Evolutionary conservation across 176 grass and related monocot genomes (phyloP).

Genomic region (Chrysopogon serrulatus): DNA sequence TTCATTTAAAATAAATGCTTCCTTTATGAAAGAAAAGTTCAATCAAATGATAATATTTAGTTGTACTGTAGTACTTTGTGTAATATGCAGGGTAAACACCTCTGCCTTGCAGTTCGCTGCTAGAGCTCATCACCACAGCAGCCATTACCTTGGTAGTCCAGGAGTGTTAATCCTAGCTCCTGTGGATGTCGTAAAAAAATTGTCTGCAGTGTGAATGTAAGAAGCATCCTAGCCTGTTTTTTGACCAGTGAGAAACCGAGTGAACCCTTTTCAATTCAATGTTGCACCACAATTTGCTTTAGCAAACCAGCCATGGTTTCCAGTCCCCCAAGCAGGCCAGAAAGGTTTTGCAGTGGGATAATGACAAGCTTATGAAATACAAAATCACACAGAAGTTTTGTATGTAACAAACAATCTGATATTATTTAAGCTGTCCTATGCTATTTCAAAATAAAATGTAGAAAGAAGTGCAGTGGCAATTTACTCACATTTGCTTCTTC

Average conservation of each 20-base stretch:
- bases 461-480: conserved; percentile 1
- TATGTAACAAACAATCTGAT: conserved; percentile 14
- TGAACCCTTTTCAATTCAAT: neutral
- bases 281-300: conserved; percentile 5
- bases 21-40: neutral
- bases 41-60: conserved; percentile 13
- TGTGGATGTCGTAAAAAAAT: neutral
- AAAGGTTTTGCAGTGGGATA: neutral
- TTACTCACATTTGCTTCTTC: conserved; percentile 98
- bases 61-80: neutral
- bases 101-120: neutral
- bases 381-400: neutral
- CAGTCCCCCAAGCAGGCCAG: neutral
- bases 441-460: conserved; percentile 9
- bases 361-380: neutral
- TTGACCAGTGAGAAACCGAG: neutral
- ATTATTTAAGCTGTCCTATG: conserved; percentile 13
- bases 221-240: neutral
- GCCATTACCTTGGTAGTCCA: neutral
- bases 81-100: neutral
- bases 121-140: neutral
- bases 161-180: neutral
- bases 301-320: neutral
- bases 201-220: neutral
- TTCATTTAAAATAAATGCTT: neutral